Evolutionary conservation across 2,329 filamentous ascomycete species (phyloP).

Genomic region (Pseudocercospora ulei): DNA sequence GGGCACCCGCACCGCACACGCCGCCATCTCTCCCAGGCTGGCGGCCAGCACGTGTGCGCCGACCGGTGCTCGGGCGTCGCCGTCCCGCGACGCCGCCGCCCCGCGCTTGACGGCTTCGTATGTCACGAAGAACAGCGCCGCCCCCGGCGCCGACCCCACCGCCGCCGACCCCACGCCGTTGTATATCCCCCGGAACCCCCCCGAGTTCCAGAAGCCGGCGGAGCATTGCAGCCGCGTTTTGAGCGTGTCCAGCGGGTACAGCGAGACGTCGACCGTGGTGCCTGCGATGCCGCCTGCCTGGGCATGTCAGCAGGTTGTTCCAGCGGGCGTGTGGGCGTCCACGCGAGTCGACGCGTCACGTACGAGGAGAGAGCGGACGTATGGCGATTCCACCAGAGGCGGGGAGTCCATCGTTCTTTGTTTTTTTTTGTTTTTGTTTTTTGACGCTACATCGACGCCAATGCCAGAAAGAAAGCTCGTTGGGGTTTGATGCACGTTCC

Average conservation of each 20-base stretch:
- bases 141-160: conserved; percentile 83
- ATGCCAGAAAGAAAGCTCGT: too few relatives aligned
- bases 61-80: conserved; percentile 21
- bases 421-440: too few relatives aligned
- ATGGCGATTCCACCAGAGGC: conserved; percentile 39
- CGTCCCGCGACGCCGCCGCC: conserved; percentile 4
- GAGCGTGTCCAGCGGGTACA: conserved; percentile 96
- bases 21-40: conserved; percentile 76
- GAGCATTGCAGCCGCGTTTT: conserved; percentile 92
- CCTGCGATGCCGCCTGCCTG: conserved; percentile 82
- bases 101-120: conserved; percentile 29
- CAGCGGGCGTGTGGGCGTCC: conserved; percentile 1
- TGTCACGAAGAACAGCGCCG: conserved; percentile 77
- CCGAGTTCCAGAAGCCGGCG: conserved; percentile 64
- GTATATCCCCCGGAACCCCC: conserved; percentile 87
- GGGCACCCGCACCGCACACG: conserved; percentile 83
- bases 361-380: conserved; percentile 42
- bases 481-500: too few relatives aligned
- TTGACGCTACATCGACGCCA: too few relatives aligned
- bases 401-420: too few relatives aligned
- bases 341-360: conserved; percentile 9
- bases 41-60: conserved; percentile 71
- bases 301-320: conserved; percentile 13
- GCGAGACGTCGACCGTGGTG: conserved; percentile 89
- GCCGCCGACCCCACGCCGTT: conserved; percentile 81